Evolutionary conservation across 805 yeast species (phyloP).

Genomic region (Spathaspora boniae): DNA sequence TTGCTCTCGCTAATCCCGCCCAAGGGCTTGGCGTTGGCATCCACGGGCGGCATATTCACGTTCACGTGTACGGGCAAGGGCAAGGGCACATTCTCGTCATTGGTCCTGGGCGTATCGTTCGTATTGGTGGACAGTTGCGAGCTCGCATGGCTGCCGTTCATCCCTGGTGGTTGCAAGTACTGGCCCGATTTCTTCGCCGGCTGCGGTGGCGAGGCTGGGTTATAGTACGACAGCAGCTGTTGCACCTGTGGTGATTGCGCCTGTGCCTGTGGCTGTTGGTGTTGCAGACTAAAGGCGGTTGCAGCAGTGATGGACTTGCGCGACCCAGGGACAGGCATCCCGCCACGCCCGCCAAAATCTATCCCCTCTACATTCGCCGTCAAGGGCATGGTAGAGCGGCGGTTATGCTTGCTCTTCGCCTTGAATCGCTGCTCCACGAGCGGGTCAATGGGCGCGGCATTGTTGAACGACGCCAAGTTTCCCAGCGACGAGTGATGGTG

Average conservation of each 20-base stretch:
- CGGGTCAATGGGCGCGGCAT: constrained; percentile 25
- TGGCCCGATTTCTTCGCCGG: constrained; percentile 11
- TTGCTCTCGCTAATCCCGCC: constrained; percentile 23
- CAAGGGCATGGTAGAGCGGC: constrained; percentile 34
- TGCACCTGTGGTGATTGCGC: constrained; percentile 12
- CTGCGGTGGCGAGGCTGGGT: constrained; percentile 5
- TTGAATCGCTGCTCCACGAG: constrained; percentile 22
- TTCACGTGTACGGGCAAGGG: constrained; percentile 10
- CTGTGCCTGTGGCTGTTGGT: constrained; percentile 8
- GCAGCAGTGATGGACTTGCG: constrained; percentile 10
- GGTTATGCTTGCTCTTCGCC: constrained; percentile 16
- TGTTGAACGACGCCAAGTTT: too few relatives aligned
- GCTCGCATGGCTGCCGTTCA: constrained; percentile 16
- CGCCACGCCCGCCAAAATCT: constrained; percentile 46
- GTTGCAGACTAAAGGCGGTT: constrained; percentile 4
- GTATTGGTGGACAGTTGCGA: constrained; percentile 20
- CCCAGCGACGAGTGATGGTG: constrained; percentile 4
- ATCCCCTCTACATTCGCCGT: constrained; percentile 26
- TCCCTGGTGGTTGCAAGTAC: constrained; percentile 19
- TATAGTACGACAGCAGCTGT: neutral
- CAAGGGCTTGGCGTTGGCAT: constrained; percentile 26
- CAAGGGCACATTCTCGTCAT: constrained; percentile 7
- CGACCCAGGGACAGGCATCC: constrained; percentile 30
- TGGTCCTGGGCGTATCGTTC: constrained; percentile 23
- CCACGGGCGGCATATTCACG: too few relatives aligned